Percentiles rank a stretch among this genome's conserved stretches.
Evolutionary conservation across 1,284 basidiomycete genomes (phyloP).

Genomic region (Anthracocystis panici-leucophaei): DNA sequence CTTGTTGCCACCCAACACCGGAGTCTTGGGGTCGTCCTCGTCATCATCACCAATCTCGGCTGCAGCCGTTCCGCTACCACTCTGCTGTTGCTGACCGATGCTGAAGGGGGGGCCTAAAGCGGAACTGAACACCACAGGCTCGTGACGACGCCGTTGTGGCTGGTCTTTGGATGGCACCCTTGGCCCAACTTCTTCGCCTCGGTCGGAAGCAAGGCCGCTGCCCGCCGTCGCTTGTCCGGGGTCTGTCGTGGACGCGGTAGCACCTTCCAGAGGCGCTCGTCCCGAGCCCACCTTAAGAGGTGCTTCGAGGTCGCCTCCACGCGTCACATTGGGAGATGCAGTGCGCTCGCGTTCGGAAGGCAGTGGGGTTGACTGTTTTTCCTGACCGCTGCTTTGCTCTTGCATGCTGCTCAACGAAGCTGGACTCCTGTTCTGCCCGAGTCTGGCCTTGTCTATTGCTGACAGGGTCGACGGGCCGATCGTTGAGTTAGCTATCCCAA

Average conservation of each 20-base stretch:
- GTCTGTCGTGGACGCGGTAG: background rate
- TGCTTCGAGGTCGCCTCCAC: conserved; percentile 6
- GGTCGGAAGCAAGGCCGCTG: background rate
- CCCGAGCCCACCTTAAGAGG: conserved; percentile 1
- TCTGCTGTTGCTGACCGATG: background rate
- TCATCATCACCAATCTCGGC: conserved; percentile 17
- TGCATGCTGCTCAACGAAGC: background rate
- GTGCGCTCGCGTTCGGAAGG: background rate
- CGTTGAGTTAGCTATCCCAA: conserved; percentile 10
- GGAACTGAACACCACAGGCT: conserved; percentile 15
- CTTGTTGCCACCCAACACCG: conserved; percentile 20
- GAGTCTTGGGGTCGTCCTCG: conserved; percentile 45
- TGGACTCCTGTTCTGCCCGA: conserved; percentile 9
- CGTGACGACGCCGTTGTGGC: conserved; percentile 18
- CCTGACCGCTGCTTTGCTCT: conserved; percentile 1
- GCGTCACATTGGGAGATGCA: background rate
- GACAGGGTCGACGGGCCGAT: conserved; percentile 13
- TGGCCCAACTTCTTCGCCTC: conserved; percentile 1
- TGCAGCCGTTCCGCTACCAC: background rate
- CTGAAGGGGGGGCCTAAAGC: conserved; percentile 6
- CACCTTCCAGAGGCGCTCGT: background rate
- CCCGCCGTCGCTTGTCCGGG: background rate
- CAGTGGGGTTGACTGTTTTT: background rate
- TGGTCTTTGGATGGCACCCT: conserved; percentile 30
- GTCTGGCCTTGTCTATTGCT: conserved; percentile 15